Conservation (phyloP, 306 rosid genomes). For the Vigna angularis region DNA sequence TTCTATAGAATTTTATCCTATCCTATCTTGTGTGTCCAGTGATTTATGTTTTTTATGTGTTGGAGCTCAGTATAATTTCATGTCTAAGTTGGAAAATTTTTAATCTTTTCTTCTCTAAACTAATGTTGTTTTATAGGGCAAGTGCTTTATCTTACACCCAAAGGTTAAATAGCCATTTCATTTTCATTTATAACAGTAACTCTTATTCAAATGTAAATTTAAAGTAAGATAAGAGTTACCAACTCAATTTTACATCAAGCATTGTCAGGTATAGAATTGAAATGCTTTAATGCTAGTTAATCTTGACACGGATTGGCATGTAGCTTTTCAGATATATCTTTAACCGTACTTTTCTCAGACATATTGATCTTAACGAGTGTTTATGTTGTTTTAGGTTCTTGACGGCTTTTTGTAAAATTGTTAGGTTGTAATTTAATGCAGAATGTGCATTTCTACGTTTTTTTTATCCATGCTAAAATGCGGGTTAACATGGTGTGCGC, state of each 20-base stretch:
- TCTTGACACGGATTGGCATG: no score
- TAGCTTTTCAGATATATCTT: not conserved
- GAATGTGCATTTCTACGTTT: not conserved
- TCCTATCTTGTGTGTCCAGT: conserved; percentile 48
- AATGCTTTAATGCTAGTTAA: not conserved
- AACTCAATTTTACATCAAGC: no score
- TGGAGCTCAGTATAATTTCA: conserved; percentile 29
- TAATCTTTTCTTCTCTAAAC: not conserved
- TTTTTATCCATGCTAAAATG: no score
- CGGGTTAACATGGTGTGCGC: no score
- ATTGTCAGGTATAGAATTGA: no score
- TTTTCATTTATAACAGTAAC: no score
- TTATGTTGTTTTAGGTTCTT: not conserved
- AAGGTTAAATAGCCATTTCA: not conserved
- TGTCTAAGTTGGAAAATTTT: conserved; percentile 30
- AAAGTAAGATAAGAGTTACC: no score
- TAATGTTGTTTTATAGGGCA: not conserved
- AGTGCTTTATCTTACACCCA: conserved; percentile 11
- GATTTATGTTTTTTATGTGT: conserved; percentile 43
- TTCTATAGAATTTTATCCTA: conserved; percentile 40
- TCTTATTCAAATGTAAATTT: no score
- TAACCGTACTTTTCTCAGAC: not conserved
- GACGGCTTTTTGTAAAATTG: not conserved
- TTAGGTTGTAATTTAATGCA: not conserved
- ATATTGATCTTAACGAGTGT: not conserved